Percentiles rank a stretch among this genome's conserved stretches.
phyloP scores from a whole-genome alignment of 208 protist genomes.

The Kentomonas sorsogonicus region DNA sequence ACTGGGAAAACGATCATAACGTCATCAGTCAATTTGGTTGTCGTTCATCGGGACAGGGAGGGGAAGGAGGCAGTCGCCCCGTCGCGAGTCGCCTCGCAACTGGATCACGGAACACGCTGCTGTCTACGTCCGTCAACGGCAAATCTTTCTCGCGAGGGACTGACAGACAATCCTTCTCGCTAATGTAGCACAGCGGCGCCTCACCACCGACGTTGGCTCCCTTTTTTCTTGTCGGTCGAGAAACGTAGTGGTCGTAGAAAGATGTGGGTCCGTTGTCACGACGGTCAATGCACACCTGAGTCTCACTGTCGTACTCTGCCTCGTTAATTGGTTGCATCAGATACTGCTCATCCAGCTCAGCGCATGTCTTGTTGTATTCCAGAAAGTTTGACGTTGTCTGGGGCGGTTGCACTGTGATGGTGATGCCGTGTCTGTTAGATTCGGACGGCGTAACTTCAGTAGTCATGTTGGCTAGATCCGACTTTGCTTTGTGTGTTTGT shows the following conservation, averaged over 20 bases:
- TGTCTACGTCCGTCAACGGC: not conserved
- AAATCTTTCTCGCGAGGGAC: not conserved
- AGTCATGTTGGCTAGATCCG: too few relatives aligned
- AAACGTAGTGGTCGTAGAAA: slow-evolving; percentile 60
- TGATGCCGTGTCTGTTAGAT: too few relatives aligned
- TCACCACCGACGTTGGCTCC: slow-evolving; percentile 38
- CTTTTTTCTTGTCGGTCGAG: slow-evolving; percentile 34
- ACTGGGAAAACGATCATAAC: too few relatives aligned
- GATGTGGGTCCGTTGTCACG: slow-evolving; percentile 25
- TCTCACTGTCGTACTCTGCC: slow-evolving; percentile 69
- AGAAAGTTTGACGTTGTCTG: too few relatives aligned
- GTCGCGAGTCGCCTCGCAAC: not conserved
- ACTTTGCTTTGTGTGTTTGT: too few relatives aligned
- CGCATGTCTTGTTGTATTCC: slow-evolving; percentile 42
- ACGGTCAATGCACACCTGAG: slow-evolving; percentile 60
- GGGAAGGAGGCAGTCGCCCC: not conserved
- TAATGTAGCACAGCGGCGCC: slow-evolving; percentile 21
- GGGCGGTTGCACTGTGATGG: too few relatives aligned
- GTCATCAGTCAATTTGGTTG: too few relatives aligned
- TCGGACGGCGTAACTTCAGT: too few relatives aligned
- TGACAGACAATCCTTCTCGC: slow-evolving; percentile 13
- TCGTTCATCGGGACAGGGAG: too few relatives aligned
- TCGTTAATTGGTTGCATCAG: slow-evolving; percentile 72
- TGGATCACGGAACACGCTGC: not conserved
- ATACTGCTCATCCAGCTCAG: slow-evolving; percentile 40